phyloP scores from a whole-genome alignment of 352 stramenopile genomes.

The Pythium vanterpoolii region DNA sequence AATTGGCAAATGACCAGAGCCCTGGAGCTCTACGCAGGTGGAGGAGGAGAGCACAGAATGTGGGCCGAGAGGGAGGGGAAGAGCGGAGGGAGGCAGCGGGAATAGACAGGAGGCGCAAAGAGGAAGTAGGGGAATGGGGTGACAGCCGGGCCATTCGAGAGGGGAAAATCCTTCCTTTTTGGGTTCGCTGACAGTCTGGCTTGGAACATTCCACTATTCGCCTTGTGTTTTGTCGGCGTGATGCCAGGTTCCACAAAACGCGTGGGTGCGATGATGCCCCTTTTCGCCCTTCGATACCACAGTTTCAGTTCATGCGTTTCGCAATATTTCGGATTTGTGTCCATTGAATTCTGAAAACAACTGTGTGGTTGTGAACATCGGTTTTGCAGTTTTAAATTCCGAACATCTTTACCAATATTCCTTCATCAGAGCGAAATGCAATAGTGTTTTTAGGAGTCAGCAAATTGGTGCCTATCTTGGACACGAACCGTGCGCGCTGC shows the following conservation, averaged over 20 bases:
- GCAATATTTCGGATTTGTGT: neutral
- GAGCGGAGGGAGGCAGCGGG: neutral
- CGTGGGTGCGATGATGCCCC: neutral
- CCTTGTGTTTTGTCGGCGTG: conserved; percentile 1
- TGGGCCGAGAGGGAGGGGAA: neutral
- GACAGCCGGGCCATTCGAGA: neutral
- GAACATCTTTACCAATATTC: too few relatives aligned
- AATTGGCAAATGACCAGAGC: conserved; percentile 19
- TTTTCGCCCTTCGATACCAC: neutral
- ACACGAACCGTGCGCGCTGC: too few relatives aligned
- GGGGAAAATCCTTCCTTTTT: neutral
- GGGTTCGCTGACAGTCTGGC: neutral
- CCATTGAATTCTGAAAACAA: neutral
- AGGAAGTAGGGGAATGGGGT: neutral
- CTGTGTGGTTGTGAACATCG: neutral
- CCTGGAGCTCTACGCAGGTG: neutral
- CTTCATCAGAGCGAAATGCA: too few relatives aligned
- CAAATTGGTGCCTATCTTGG: too few relatives aligned
- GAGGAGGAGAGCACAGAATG: neutral
- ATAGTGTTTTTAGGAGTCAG: too few relatives aligned
- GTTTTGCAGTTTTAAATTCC: neutral
- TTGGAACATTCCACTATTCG: too few relatives aligned
- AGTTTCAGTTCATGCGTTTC: neutral
- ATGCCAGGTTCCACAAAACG: conserved; percentile 5
- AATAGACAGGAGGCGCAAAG: neutral